Conservation (phyloP, 2,329 filamentous ascomycete species). For the Amauroascus niger region DNA sequence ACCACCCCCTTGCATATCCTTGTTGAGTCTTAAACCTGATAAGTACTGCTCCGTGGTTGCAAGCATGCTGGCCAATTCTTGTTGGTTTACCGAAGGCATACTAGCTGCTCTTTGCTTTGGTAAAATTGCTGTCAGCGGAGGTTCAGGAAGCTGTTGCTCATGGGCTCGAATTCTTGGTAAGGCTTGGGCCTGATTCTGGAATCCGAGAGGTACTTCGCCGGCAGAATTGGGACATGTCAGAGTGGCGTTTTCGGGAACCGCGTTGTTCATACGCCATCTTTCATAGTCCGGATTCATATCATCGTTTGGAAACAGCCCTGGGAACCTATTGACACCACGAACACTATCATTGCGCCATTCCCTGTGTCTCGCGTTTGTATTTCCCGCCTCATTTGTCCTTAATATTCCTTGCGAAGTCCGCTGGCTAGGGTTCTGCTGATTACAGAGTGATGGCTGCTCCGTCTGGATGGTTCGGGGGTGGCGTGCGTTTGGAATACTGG, state of each 20-base stretch:
- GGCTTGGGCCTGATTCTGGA: background rate
- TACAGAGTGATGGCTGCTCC: background rate
- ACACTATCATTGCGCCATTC: background rate
- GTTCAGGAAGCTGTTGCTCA: constrained; percentile 3
- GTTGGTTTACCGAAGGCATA: background rate
- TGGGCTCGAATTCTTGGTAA: background rate
- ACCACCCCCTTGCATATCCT: background rate
- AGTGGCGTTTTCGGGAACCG: background rate
- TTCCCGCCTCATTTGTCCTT: background rate
- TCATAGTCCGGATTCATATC: background rate
- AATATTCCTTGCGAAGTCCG: background rate
- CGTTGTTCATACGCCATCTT: background rate
- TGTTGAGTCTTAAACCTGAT: constrained; percentile 1
- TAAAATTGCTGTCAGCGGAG: constrained; percentile 4
- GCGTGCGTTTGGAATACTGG: background rate
- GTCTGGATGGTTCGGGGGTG: background rate
- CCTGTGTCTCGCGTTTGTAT: background rate
- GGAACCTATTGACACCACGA: background rate
- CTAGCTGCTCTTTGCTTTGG: constrained; percentile 3
- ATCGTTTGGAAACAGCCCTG: background rate
- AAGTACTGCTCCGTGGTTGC: constrained; percentile 8
- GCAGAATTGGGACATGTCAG: background rate
- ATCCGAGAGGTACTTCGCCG: background rate
- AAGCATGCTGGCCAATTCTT: constrained; percentile 2
- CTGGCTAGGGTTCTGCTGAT: background rate